phyloP scores from a whole-genome alignment of 306 rosid genomes.

The Boehmeria nivea region DNA sequence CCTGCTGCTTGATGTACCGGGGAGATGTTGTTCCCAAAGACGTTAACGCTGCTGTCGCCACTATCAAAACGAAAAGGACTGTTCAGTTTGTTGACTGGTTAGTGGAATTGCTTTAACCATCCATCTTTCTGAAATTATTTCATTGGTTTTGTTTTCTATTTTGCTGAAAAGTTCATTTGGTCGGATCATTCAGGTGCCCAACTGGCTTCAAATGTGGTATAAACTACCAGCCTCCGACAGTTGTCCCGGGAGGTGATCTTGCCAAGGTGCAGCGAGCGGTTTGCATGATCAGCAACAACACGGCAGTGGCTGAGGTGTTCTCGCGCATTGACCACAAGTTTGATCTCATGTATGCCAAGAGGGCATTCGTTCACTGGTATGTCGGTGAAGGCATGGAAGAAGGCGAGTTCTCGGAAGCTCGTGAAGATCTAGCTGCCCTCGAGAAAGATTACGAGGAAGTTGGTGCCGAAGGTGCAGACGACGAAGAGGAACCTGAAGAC shows the following conservation, averaged over 20 bases:
- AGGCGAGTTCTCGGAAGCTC: slow-evolving; percentile 99
- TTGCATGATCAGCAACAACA: slow-evolving; percentile 99
- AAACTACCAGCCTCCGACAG: slow-evolving; percentile 98
- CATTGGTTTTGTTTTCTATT: background rate
- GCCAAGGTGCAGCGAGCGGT: slow-evolving; percentile 98
- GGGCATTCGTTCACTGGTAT: slow-evolving; percentile 99
- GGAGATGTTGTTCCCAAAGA: slow-evolving; percentile 99
- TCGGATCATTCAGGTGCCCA: slow-evolving; percentile 68
- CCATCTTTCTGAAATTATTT: background rate
- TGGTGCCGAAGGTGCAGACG: slow-evolving; percentile 92
- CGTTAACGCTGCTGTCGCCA: slow-evolving; percentile 90
- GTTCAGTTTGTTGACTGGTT: slow-evolving; percentile 99
- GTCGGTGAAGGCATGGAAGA: slow-evolving; percentile 99
- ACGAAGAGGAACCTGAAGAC: slow-evolving; percentile 77
- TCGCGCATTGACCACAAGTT: slow-evolving; percentile 95
- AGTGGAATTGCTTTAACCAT: background rate
- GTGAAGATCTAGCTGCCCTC: slow-evolving; percentile 99
- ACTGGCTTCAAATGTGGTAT: slow-evolving; percentile 98
- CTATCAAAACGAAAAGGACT: slow-evolving; percentile 92
- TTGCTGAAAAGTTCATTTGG: background rate
- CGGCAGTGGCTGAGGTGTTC: slow-evolving; percentile 99
- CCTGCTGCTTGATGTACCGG: slow-evolving; percentile 95
- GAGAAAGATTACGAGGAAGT: slow-evolving; percentile 99
- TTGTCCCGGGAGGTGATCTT: slow-evolving; percentile 91
- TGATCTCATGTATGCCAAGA: slow-evolving; percentile 97